Evolutionary conservation across 208 protist species (phyloP).

Genomic region (Leishmania lainsoni): DNA sequence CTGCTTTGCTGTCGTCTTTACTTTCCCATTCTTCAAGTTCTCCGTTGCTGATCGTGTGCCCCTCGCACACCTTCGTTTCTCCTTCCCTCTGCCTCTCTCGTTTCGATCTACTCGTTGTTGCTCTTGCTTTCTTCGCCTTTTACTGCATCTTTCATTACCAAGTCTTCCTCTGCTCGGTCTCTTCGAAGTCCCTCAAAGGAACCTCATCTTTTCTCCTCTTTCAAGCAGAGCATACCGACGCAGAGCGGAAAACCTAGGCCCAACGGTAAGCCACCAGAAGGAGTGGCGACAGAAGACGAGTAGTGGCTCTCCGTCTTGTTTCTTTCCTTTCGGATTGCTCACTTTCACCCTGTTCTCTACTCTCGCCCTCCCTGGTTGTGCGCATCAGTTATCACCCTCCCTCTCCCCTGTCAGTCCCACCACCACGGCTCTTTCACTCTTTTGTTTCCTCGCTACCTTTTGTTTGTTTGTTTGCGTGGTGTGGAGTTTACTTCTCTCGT

Average conservation of each 20-base stretch:
- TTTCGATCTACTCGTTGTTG: neutral
- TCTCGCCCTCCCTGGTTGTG: neutral
- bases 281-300: neutral
- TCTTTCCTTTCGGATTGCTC: conserved; percentile 12
- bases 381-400: neutral
- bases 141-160: neutral
- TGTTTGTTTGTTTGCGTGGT: conserved; percentile 5
- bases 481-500: neutral
- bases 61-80: neutral
- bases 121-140: neutral
- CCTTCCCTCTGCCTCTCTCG: neutral
- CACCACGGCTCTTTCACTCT: neutral
- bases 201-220: neutral
- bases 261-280: neutral
- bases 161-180: neutral
- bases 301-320: neutral
- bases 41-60: neutral
- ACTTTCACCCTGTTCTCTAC: conserved; percentile 11
- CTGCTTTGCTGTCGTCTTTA: neutral
- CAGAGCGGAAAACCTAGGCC: too few species aligned
- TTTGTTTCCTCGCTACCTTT: conserved; percentile 2
- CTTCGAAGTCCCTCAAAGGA: neutral
- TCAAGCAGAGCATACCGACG: neutral
- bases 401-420: neutral
- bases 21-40: neutral